Evolutionary conservation across 176 grass and related monocot species (phyloP).

Genomic region (Carex myosuroides): DNA sequence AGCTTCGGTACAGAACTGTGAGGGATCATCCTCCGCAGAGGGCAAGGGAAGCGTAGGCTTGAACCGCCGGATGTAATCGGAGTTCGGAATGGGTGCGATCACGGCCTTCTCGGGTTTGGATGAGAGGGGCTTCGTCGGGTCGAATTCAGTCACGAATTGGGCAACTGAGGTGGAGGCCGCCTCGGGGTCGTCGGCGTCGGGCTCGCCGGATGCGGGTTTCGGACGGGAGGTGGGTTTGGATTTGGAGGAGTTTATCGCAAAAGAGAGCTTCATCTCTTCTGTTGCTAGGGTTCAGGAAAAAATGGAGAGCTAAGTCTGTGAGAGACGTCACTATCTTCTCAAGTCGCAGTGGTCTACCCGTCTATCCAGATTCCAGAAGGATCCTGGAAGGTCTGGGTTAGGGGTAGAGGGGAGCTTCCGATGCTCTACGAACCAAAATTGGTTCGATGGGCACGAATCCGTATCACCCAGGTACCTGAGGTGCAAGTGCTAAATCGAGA

Average conservation of each 20-base stretch:
- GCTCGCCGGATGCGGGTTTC: background rate
- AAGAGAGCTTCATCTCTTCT: constrained; percentile 66
- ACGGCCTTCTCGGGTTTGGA: constrained; percentile 26
- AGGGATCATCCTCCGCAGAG: constrained; percentile 63
- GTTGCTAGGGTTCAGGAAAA: constrained; percentile 24
- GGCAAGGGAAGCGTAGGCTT: constrained; percentile 58
- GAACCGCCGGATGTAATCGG: constrained; percentile 43
- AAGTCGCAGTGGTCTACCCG: too few relatives aligned
- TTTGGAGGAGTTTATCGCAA: constrained; percentile 49
- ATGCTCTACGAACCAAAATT: too few relatives aligned
- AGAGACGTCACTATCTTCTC: background rate
- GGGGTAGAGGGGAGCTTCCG: too few relatives aligned
- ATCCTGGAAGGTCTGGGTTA: background rate
- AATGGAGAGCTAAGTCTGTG: background rate
- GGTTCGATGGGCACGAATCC: too few relatives aligned
- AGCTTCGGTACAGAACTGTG: constrained; percentile 29
- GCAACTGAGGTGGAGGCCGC: constrained; percentile 9
- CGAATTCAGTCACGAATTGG: constrained; percentile 84
- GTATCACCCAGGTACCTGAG: too few relatives aligned
- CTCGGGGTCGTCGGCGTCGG: background rate
- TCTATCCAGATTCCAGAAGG: too few relatives aligned
- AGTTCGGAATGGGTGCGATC: constrained; percentile 73
- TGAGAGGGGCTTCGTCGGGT: constrained; percentile 48
- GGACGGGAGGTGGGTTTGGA: constrained; percentile 27
- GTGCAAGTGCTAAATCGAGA: too few relatives aligned